These are phyloP conservation scores for Purpureocillium takamizusanense DNA, from an alignment of 2,329 filamentous ascomycete genomes.

Conservation along the genomic window DNA sequence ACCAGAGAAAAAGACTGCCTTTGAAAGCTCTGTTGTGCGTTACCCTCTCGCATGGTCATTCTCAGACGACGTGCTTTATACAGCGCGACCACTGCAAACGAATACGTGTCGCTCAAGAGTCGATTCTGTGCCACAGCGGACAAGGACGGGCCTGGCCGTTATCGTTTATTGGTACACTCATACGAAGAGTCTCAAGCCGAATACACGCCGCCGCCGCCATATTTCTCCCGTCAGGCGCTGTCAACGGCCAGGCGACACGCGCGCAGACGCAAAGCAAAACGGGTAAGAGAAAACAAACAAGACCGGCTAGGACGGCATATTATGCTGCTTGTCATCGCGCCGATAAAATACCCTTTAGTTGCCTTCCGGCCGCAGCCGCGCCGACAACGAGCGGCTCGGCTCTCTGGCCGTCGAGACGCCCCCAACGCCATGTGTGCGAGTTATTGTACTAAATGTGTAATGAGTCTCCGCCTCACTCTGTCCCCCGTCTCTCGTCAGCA, in stretches of 20 bases:
- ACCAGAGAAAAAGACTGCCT: too few relatives aligned
- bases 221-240: background rate
- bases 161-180: too few relatives aligned
- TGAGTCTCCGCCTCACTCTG: background rate
- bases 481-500: too few relatives aligned
- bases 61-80: too few relatives aligned
- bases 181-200: too few relatives aligned
- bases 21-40: too few relatives aligned
- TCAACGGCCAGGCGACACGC: background rate
- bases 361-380: background rate
- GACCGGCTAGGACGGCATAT: background rate
- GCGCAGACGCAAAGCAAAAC: background rate
- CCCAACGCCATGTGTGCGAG: conserved; percentile 7
- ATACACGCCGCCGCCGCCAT: too few relatives aligned
- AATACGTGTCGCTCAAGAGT: too few relatives aligned
- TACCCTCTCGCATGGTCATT: too few relatives aligned
- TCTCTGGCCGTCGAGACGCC: conserved; percentile 8
- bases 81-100: too few relatives aligned
- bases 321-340: background rate
- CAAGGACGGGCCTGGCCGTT: too few relatives aligned
- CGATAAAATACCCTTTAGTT: background rate
- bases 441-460: background rate
- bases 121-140: too few relatives aligned
- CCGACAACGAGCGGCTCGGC: conserved; percentile 1
- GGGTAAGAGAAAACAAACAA: background rate